phyloP scores from a whole-genome alignment of 495 filamentous ascomycete genomes.

The Penicillium herquei region DNA sequence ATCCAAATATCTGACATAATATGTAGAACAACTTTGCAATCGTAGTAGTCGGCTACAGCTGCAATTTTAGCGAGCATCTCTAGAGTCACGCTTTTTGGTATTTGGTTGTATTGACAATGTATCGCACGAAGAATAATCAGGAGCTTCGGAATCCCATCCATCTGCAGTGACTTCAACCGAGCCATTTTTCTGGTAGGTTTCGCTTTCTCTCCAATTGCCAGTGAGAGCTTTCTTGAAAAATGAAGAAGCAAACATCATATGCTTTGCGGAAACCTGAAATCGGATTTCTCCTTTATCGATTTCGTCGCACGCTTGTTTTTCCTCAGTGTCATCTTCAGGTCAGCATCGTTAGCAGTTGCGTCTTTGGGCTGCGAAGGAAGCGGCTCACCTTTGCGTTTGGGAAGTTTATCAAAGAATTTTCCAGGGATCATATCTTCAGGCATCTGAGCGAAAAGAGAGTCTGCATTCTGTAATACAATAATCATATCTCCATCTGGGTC shows the following conservation, averaged over 20 bases:
- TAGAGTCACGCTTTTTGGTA: slow-evolving; percentile 40
- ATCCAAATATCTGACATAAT: slow-evolving; percentile 49
- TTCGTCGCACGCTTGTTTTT: no score
- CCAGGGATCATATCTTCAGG: background rate
- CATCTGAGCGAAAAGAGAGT: background rate
- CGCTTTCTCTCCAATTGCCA: slow-evolving; percentile 33
- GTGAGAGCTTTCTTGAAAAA: slow-evolving; percentile 40
- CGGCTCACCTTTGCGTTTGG: no score
- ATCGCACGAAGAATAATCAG: slow-evolving; percentile 52
- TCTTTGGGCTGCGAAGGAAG: no score
- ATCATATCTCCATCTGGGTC: background rate
- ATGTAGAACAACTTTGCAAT: slow-evolving; percentile 43
- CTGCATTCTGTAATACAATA: slow-evolving; percentile 1
- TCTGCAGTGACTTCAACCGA: slow-evolving; percentile 39
- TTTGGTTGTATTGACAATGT: slow-evolving; percentile 41
- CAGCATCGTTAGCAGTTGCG: no score
- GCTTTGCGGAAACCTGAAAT: slow-evolving; percentile 51
- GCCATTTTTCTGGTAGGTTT: slow-evolving; percentile 33
- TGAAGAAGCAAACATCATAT: slow-evolving; percentile 48
- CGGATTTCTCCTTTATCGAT: background rate
- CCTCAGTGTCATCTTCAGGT: no score
- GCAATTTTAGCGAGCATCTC: slow-evolving; percentile 51
- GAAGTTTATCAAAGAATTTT: background rate
- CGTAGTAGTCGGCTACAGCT: slow-evolving; percentile 51
- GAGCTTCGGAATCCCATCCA: slow-evolving; percentile 37